These are phyloP conservation scores for Orbilia javanica DNA, from an alignment of 2,329 filamentous ascomycete genomes.

Conservation along the genomic window DNA sequence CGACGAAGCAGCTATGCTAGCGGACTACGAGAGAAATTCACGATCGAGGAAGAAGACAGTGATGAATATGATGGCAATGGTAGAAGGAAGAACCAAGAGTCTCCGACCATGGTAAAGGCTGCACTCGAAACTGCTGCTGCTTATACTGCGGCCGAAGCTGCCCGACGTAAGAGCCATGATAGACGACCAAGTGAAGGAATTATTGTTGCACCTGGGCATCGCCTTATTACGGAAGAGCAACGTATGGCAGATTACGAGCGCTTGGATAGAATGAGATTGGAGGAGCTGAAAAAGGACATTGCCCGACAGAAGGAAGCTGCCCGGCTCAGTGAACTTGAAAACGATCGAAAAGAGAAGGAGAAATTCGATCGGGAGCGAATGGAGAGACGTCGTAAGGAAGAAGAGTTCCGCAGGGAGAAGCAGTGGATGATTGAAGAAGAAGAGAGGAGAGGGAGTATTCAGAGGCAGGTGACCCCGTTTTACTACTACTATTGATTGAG, in stretches of 20 bases:
- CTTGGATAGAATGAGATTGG: slow-evolving; percentile 31
- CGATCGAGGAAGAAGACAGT: slow-evolving; percentile 41
- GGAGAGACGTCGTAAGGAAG: slow-evolving; percentile 44
- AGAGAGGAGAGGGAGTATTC: slow-evolving; percentile 26
- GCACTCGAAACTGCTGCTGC: slow-evolving; percentile 20
- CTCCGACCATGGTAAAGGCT: slow-evolving; percentile 17
- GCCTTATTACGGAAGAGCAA: slow-evolving; percentile 46
- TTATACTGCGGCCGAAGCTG: slow-evolving; percentile 34
- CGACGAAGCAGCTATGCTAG: slow-evolving; percentile 49
- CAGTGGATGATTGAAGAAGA: slow-evolving; percentile 42
- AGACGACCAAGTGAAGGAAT: slow-evolving; percentile 27
- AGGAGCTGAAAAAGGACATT: slow-evolving; percentile 43
- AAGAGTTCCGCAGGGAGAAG: slow-evolving; percentile 40
- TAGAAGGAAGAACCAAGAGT: slow-evolving; percentile 11
- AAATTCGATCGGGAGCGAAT: slow-evolving; percentile 52
- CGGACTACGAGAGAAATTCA: slow-evolving; percentile 27
- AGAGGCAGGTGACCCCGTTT: slow-evolving; percentile 52
- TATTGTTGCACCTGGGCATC: slow-evolving; percentile 43
- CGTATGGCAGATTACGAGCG: slow-evolving; percentile 56
- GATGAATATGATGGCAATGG: slow-evolving; percentile 13
- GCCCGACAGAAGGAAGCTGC: slow-evolving; percentile 45
- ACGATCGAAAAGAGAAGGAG: slow-evolving; percentile 48
- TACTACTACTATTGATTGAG: slow-evolving; percentile 34
- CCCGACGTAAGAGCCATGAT: slow-evolving; percentile 28
- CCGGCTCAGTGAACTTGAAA: slow-evolving; percentile 45